Evolutionary conservation across 371 early-diverging fungal species (phyloP).

Genomic region (Batkoa obscura): DNA sequence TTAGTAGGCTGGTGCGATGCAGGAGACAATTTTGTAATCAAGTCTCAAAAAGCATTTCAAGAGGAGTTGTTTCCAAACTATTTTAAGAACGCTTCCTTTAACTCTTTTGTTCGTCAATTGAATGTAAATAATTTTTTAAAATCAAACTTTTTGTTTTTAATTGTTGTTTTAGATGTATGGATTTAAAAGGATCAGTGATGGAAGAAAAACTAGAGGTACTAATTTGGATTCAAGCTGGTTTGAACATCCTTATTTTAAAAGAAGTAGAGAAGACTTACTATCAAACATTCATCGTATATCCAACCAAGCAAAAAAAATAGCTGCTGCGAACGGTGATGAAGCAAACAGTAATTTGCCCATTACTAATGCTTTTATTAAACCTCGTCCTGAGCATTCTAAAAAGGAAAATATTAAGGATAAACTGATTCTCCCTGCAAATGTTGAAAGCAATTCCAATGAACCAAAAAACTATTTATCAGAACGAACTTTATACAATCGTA

Average conservation of each 20-base stretch:
- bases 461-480: too few relatives aligned
- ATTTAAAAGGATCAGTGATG: conserved; percentile 23
- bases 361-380: too few relatives aligned
- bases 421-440: too few relatives aligned
- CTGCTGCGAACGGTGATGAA: conserved; percentile 2
- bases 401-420: too few relatives aligned
- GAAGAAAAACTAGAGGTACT: background rate
- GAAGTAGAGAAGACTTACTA: background rate
- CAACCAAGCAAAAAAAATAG: conserved; percentile 6
- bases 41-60: background rate
- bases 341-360: too few relatives aligned
- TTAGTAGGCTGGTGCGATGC: background rate
- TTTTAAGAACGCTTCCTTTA: conserved; percentile 72
- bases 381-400: too few relatives aligned
- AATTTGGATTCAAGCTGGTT: background rate
- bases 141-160: too few relatives aligned
- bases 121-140: conserved; percentile 46
- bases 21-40: background rate
- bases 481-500: too few relatives aligned
- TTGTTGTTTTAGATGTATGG: conserved; percentile 29
- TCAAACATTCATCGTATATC: background rate
- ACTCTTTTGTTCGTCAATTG: conserved; percentile 70
- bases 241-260: background rate
- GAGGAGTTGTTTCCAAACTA: conserved; percentile 31
- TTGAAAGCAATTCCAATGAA: too few relatives aligned